These are phyloP conservation scores for Alloteropsis semialata DNA, from an alignment of 176 grass and related monocot species.

Conservation along the genomic window DNA sequence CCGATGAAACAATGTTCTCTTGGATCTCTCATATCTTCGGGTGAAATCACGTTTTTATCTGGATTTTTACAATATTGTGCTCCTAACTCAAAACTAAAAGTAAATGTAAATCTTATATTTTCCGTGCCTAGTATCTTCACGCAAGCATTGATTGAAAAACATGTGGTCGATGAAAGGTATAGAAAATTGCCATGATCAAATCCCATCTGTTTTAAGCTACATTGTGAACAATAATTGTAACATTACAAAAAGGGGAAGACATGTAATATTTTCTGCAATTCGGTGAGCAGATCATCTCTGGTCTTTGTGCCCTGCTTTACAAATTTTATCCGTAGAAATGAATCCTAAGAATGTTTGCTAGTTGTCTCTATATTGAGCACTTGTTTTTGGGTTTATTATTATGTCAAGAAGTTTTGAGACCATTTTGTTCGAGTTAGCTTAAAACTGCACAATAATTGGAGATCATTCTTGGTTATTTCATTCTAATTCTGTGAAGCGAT, in stretches of 20 bases:
- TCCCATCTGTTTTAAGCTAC: not conserved
- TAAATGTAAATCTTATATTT: not conserved
- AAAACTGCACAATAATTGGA: no score
- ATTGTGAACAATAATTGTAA: not conserved
- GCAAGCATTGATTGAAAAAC: not conserved
- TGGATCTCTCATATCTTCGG: no score
- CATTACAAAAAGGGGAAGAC: not conserved
- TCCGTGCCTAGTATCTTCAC: not conserved
- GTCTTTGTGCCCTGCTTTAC: not conserved
- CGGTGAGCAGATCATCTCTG: not conserved
- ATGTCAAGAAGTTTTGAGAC: no score
- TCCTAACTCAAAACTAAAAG: not conserved
- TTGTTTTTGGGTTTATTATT: no score
- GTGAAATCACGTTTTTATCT: no score
- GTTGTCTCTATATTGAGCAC: no score
- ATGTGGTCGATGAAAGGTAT: no score
- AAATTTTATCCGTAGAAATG: constrained; percentile 17
- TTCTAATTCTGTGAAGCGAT: no score
- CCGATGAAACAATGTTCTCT: no score
- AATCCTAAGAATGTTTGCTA: constrained; percentile 7
- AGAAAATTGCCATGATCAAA: not conserved
- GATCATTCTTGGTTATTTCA: no score
- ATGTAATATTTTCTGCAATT: no score
- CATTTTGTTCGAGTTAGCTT: no score
- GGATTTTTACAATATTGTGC: not conserved